Percentiles rank a stretch among this genome's conserved stretches.
Conservation (phyloP, 768 basidiomycete species). For the Pleurotus sapidus region DNA sequence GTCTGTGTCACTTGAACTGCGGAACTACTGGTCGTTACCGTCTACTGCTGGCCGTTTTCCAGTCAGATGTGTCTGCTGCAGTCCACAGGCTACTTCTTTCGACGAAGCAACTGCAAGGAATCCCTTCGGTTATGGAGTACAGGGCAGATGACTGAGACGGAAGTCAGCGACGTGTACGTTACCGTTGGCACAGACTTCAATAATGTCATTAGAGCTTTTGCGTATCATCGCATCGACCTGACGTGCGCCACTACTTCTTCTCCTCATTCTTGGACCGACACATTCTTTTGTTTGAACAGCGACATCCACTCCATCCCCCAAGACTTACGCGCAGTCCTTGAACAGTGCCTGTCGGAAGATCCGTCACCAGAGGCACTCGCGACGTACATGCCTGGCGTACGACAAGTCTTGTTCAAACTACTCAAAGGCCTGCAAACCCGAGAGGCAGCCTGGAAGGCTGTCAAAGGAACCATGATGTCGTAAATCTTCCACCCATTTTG, state of each 20-base stretch:
- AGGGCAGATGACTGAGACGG: constrained; percentile 52
- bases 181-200: constrained; percentile 90
- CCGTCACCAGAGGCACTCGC: constrained; percentile 72
- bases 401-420: constrained; percentile 76
- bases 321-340: constrained; percentile 64
- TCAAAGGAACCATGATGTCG: constrained; percentile 8
- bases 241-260: constrained; percentile 45
- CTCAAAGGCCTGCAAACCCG: constrained; percentile 81
- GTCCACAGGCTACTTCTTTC: constrained; percentile 71
- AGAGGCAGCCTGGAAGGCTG: constrained; percentile 49
- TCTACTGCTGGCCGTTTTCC: not conserved
- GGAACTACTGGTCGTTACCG: no score
- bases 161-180: constrained; percentile 91
- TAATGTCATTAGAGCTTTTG: constrained; percentile 71
- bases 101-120: constrained; percentile 84
- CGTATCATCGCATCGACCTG: constrained; percentile 68
- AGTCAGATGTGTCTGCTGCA: constrained; percentile 53
- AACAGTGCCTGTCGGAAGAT: constrained; percentile 70
- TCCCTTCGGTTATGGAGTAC: constrained; percentile 67
- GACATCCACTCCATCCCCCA: constrained; percentile 62
- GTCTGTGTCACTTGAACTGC: no score
- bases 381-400: constrained; percentile 77
- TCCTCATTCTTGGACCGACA: not conserved
- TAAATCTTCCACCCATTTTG: not conserved
- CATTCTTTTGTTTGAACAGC: constrained; percentile 28